Evolutionary conservation across 371 early-diverging fungal species (phyloP).

Genomic region (Rhizopus delemar): DNA sequence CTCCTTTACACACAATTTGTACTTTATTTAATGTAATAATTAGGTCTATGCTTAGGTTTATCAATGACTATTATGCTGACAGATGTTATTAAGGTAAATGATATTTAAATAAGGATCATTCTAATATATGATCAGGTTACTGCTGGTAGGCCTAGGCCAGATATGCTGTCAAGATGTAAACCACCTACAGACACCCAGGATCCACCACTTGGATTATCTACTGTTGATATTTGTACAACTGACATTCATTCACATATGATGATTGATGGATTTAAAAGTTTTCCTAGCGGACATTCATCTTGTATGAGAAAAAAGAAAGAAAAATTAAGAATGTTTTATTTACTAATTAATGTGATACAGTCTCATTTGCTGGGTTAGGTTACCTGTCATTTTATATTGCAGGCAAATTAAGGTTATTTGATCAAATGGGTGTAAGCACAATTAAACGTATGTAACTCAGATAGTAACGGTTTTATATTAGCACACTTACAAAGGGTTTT

Average conservation of each 20-base stretch:
- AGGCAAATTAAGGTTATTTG: slow-evolving; percentile 72
- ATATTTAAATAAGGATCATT: no score
- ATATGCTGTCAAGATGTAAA: slow-evolving; percentile 87
- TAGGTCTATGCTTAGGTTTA: slow-evolving; percentile 62
- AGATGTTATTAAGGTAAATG: slow-evolving; percentile 48
- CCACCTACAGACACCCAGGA: slow-evolving; percentile 54
- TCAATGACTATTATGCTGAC: slow-evolving; percentile 73
- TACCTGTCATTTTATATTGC: slow-evolving; percentile 73
- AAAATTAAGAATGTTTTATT: not conserved
- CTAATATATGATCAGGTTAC: slow-evolving; percentile 53
- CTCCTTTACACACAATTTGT: not conserved
- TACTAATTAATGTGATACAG: slow-evolving; percentile 20
- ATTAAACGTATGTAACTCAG: not conserved
- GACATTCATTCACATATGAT: slow-evolving; percentile 51
- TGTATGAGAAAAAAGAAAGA: slow-evolving; percentile 29
- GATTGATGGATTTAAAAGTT: slow-evolving; percentile 86
- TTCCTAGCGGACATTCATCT: slow-evolving; percentile 95
- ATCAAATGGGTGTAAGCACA: slow-evolving; percentile 57
- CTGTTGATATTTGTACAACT: slow-evolving; percentile 47
- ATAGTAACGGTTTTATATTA: slow-evolving; percentile 3
- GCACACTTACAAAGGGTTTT: slow-evolving; percentile 69
- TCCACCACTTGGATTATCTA: slow-evolving; percentile 62
- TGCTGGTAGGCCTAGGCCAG: slow-evolving; percentile 80
- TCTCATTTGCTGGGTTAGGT: slow-evolving; percentile 75
- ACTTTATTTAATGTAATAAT: not conserved